Conservation (phyloP, 2,329 filamentous ascomycete species). For the Clarireedia sp. region DNA sequence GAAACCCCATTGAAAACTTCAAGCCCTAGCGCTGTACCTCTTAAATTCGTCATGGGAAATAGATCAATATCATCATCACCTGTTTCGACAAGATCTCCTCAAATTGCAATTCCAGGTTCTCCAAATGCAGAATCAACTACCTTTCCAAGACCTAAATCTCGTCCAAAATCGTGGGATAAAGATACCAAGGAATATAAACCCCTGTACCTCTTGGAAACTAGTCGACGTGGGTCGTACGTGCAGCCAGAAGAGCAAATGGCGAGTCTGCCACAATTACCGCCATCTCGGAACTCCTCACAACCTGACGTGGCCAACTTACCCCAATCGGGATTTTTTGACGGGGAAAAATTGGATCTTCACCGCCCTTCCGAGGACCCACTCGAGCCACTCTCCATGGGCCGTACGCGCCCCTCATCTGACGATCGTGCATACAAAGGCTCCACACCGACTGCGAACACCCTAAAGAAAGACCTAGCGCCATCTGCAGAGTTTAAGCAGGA, state of each 20-base stretch:
- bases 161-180: slow-evolving; percentile 55
- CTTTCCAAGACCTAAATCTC: slow-evolving; percentile 33
- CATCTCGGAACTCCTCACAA: slow-evolving; percentile 38
- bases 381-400: slow-evolving; percentile 35
- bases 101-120: slow-evolving; percentile 32
- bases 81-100: slow-evolving; percentile 33
- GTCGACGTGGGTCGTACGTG: slow-evolving; percentile 19
- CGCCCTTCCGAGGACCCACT: slow-evolving; percentile 23
- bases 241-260: slow-evolving; percentile 30
- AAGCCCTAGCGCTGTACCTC: slow-evolving; percentile 47
- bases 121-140: slow-evolving; percentile 23
- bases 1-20: slow-evolving; percentile 27
- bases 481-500: slow-evolving; percentile 5
- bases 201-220: slow-evolving; percentile 66
- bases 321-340: slow-evolving; percentile 1
- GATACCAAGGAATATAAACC: slow-evolving; percentile 64
- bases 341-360: slow-evolving; percentile 6
- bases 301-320: slow-evolving; percentile 13
- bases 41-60: slow-evolving; percentile 43
- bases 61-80: slow-evolving; percentile 37
- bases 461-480: slow-evolving; percentile 27
- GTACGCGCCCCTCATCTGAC: slow-evolving; percentile 32
- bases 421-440: slow-evolving; percentile 55
- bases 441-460: slow-evolving; percentile 52
- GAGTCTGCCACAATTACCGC: slow-evolving; percentile 40